Evolutionary conservation across 1,284 basidiomycete genomes (phyloP).

Genomic region (Rhodotorula sp.): DNA sequence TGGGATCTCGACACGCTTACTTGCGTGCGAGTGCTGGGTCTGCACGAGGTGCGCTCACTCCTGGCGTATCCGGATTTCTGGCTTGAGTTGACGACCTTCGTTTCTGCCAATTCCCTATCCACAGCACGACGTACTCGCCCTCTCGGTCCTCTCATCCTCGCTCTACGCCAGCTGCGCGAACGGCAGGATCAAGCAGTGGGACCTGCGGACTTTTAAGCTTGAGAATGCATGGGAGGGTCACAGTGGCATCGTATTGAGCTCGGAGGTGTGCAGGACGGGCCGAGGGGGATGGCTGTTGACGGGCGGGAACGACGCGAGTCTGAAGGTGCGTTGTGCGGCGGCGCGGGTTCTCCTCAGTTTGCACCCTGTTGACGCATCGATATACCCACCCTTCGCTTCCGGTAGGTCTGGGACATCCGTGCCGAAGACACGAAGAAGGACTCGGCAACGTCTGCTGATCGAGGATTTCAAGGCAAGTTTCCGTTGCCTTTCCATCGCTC

Average conservation of each 20-base stretch:
- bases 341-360: constrained; percentile 3
- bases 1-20: constrained; percentile 88
- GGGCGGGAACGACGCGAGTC: constrained; percentile 76
- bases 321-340: constrained; percentile 59
- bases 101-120: neutral
- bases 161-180: constrained; percentile 80
- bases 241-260: constrained; percentile 64
- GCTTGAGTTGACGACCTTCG: too few relatives aligned
- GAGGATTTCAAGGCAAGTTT: constrained; percentile 24
- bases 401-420: constrained; percentile 26
- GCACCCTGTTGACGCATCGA: neutral
- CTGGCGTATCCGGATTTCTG: neutral
- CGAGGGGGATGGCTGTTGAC: constrained; percentile 58
- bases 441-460: neutral
- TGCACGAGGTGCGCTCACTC: constrained; percentile 62
- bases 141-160: constrained; percentile 71
- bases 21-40: constrained; percentile 77
- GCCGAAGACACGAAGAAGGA: constrained; percentile 5
- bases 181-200: constrained; percentile 76
- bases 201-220: constrained; percentile 67
- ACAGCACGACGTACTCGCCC: constrained; percentile 65
- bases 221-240: constrained; percentile 77
- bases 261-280: constrained; percentile 13
- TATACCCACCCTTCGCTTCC: too few relatives aligned
- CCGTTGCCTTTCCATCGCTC: neutral